A percentile compares a stretch with the other conserved stretches of the same genome.
Evolutionary conservation across 2,329 filamentous ascomycete genomes (phyloP).

Genomic region (Graphilbum ipis-grandicollis): DNA sequence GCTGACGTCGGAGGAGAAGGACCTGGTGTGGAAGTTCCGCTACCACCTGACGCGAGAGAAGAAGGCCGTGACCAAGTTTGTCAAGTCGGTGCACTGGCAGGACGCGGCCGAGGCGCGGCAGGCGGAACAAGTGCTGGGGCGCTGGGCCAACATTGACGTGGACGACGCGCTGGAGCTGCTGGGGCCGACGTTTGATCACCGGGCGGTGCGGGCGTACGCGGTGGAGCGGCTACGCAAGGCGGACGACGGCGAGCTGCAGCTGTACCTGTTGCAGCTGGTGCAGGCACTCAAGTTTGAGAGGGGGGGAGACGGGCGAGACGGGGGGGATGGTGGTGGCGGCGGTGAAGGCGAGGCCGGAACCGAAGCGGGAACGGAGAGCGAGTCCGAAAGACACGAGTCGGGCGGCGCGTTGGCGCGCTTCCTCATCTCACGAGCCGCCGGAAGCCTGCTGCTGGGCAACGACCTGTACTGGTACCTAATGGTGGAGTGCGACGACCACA

Average conservation of each 20-base stretch:
- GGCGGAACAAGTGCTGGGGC: conserved; percentile 73
- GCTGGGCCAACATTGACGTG: conserved; percentile 93
- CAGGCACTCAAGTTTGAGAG: conserved; percentile 88
- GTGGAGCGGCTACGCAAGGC: conserved; percentile 83
- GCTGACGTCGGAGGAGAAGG: conserved; percentile 79
- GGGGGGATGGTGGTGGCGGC: neutral
- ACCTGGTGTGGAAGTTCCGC: conserved; percentile 92
- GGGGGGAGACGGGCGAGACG: conserved; percentile 33
- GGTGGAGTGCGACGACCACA: conserved; percentile 85
- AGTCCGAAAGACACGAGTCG: conserved; percentile 40
- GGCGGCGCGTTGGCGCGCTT: conserved; percentile 83
- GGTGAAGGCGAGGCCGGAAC: neutral
- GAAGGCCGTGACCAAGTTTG: conserved; percentile 82
- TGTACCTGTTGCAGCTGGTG: conserved; percentile 87
- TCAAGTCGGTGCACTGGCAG: conserved; percentile 48
- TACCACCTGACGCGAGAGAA: conserved; percentile 92
- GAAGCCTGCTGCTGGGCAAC: conserved; percentile 81
- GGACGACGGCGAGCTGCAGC: conserved; percentile 75
- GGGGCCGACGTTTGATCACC: conserved; percentile 80
- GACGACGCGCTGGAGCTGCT: conserved; percentile 91
- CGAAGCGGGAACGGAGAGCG: conserved; percentile 33
- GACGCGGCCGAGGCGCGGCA: conserved; percentile 35
- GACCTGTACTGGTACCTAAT: conserved; percentile 98
- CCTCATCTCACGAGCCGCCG: conserved; percentile 70
- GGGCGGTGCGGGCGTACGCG: conserved; percentile 77